Percentiles rank a stretch among this genome's conserved stretches.
These are phyloP conservation scores for Phytopythium ostracodes DNA, from an alignment of 352 stramenopile genomes.

Conservation along the genomic window DNA sequence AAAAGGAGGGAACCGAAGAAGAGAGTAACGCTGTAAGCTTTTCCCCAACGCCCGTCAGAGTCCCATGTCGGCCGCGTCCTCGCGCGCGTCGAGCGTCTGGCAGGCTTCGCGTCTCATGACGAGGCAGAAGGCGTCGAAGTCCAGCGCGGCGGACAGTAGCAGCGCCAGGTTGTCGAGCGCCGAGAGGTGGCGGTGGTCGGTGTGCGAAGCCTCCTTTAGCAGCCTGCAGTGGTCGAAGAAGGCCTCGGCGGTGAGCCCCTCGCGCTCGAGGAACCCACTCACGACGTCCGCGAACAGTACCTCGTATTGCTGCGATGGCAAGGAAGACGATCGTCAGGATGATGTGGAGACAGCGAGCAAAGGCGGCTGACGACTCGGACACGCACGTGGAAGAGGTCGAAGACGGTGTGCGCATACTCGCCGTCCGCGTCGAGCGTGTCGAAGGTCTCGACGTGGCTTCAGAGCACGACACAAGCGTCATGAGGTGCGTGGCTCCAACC, in stretches of 20 bases:
- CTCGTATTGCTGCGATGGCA: conserved; percentile 35
- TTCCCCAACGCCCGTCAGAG: conserved; percentile 17
- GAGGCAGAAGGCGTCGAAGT: conserved; percentile 50
- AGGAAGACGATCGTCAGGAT: not conserved
- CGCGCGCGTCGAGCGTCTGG: conserved; percentile 39
- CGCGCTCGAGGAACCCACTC: conserved; percentile 32
- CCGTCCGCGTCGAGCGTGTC: conserved; percentile 26
- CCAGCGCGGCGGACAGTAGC: conserved; percentile 39
- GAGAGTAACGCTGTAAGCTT: not conserved
- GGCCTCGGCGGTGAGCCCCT: conserved; percentile 37
- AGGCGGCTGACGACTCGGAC: not conserved
- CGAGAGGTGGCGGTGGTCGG: conserved; percentile 32
- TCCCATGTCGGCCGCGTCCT: conserved; percentile 54
- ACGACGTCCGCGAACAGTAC: conserved; percentile 41
- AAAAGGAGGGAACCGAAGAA: not conserved
- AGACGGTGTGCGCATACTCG: conserved; percentile 36
- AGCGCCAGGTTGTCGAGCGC: conserved; percentile 36
- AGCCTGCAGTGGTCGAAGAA: conserved; percentile 48
- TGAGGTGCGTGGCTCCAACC: too few relatives aligned
- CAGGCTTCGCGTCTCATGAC: conserved; percentile 48
- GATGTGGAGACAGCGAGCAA: too few relatives aligned
- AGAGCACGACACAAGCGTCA: not conserved
- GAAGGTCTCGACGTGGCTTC: conserved; percentile 34
- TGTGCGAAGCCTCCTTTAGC: conserved; percentile 25
- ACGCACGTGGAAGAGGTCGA: conserved; percentile 40